These are phyloP conservation scores for Pseudogymnoascus sp. DNA, from an alignment of 2,329 filamentous ascomycete genomes.

Conservation along the genomic window DNA sequence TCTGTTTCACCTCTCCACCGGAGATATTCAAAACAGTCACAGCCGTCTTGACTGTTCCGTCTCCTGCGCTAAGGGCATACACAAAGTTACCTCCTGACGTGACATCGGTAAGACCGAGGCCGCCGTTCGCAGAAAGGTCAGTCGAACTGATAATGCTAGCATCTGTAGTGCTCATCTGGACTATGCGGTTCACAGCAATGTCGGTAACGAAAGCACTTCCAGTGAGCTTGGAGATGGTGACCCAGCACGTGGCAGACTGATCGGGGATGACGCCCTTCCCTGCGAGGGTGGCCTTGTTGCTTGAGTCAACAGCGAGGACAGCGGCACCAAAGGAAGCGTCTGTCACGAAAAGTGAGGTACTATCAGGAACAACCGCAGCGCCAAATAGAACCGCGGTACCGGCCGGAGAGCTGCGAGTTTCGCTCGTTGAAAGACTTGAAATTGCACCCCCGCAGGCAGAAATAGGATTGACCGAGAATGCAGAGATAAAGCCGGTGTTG, in stretches of 20 bases:
- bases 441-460: neutral
- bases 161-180: slow-evolving; percentile 46
- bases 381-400: slow-evolving; percentile 53
- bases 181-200: slow-evolving; percentile 40
- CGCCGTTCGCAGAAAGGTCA: slow-evolving; percentile 35
- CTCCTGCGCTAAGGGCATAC: slow-evolving; percentile 40
- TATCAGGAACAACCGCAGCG: slow-evolving; percentile 37
- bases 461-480: slow-evolving; percentile 36
- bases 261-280: slow-evolving; percentile 37
- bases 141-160: slow-evolving; percentile 38
- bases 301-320: slow-evolving; percentile 34
- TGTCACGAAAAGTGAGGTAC: slow-evolving; percentile 39
- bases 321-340: slow-evolving; percentile 50
- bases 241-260: slow-evolving; percentile 54
- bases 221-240: slow-evolving; percentile 39
- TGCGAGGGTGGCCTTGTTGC: slow-evolving; percentile 31
- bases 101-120: slow-evolving; percentile 48
- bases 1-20: neutral
- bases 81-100: slow-evolving; percentile 43
- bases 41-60: slow-evolving; percentile 22
- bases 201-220: slow-evolving; percentile 51
- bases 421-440: slow-evolving; percentile 21
- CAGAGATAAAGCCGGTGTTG: slow-evolving; percentile 47
- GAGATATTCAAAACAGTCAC: slow-evolving; percentile 35
- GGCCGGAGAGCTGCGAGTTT: slow-evolving; percentile 35